Conservation (phyloP, 345 rosid species). For the Brassica rapa region DNA sequence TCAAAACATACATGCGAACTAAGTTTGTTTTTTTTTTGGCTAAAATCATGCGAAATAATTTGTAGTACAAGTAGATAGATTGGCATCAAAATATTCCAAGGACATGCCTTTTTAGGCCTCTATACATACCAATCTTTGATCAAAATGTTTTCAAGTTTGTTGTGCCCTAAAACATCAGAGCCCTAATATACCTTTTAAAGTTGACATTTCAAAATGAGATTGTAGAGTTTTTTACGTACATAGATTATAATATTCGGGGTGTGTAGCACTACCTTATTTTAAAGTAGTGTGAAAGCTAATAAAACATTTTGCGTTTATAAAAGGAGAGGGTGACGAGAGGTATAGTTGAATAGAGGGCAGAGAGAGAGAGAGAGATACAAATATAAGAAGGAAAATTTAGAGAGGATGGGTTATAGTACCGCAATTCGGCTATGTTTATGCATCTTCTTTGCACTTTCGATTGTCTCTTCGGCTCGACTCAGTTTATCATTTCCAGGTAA, state of each 20-base stretch:
- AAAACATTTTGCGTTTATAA: constrained; percentile 29
- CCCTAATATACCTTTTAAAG: neutral
- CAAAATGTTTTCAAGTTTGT: neutral
- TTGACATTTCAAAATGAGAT: neutral
- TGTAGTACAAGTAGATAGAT: neutral
- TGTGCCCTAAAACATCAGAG: neutral
- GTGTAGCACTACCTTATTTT: neutral
- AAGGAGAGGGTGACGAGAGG: constrained; percentile 26
- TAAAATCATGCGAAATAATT: neutral
- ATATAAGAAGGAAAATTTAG: neutral
- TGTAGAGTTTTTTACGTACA: neutral
- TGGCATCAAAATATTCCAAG: constrained; percentile 7
- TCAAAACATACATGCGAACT: neutral
- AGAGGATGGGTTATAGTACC: constrained; percentile 28
- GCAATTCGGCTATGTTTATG: constrained; percentile 34
- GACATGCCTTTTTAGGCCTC: constrained; percentile 3
- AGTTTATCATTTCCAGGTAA: constrained; percentile 44
- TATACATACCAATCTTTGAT: neutral
- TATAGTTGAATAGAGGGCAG: constrained; percentile 14
- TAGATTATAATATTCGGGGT: neutral
- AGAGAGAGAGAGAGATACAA: neutral
- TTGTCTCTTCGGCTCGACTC: constrained; percentile 45
- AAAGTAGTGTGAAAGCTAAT: constrained; percentile 12
- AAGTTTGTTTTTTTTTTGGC: too few relatives aligned
- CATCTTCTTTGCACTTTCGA: constrained; percentile 32